These are phyloP conservation scores for Pseudomassariella vexata DNA, from an alignment of 2,329 filamentous ascomycete genomes.

Conservation along the genomic window DNA sequence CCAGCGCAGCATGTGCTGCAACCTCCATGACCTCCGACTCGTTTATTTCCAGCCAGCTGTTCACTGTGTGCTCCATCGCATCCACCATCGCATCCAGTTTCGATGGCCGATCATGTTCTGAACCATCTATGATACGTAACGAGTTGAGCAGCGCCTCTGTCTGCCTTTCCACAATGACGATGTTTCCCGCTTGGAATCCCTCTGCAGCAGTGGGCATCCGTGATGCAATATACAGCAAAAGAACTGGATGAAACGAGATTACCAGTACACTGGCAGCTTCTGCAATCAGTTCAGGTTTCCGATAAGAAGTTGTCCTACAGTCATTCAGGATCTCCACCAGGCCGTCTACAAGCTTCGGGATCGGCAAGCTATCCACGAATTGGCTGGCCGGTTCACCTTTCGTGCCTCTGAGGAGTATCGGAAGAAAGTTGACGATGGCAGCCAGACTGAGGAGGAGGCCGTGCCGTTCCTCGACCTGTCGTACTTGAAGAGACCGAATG, in stretches of 20 bases:
- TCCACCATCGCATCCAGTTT: slow-evolving; percentile 15
- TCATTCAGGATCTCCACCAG: slow-evolving; percentile 33
- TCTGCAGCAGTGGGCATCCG: slow-evolving; percentile 6
- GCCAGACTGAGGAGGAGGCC: slow-evolving; percentile 60
- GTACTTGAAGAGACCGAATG: slow-evolving; percentile 39
- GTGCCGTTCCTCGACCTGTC: slow-evolving; percentile 66
- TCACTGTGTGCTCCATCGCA: slow-evolving; percentile 27
- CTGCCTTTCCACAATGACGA: slow-evolving; percentile 12
- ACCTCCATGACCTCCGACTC: slow-evolving; percentile 45
- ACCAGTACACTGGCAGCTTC: slow-evolving; percentile 57
- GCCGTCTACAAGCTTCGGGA: slow-evolving; percentile 18
- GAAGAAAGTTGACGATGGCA: slow-evolving; percentile 45
- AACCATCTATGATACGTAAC: slow-evolving; percentile 11
- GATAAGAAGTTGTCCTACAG: slow-evolving; percentile 36
- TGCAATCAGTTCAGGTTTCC: slow-evolving; percentile 59
- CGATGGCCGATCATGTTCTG: slow-evolving; percentile 7
- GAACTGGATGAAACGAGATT: slow-evolving; percentile 41
- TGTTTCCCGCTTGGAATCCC: slow-evolving; percentile 21
- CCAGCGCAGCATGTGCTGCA: slow-evolving; percentile 44
- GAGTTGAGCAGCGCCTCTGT: slow-evolving; percentile 1
- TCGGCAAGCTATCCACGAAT: slow-evolving; percentile 9
- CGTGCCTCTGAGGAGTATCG: slow-evolving; percentile 20
- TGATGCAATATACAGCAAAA: slow-evolving; percentile 30
- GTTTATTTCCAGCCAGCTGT: slow-evolving; percentile 41
- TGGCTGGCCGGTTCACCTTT: slow-evolving; percentile 1